These are phyloP conservation scores for Triglochin maritima DNA, from an alignment of 106 monocot genomes.

Conservation along the genomic window DNA sequence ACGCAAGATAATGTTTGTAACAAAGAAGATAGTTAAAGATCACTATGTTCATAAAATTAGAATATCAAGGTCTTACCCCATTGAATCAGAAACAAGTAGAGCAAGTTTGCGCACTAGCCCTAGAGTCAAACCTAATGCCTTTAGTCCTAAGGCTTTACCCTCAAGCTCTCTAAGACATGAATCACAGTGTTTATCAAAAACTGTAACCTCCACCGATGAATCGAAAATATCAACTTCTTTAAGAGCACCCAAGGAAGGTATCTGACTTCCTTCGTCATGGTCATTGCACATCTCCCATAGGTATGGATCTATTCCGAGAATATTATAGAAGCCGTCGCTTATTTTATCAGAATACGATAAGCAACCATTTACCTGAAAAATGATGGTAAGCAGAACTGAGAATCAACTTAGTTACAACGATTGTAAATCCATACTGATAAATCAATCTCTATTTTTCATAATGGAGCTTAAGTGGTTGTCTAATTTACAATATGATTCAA, in stretches of 20 bases:
- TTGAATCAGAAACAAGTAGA: constrained; percentile 40
- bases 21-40: background rate
- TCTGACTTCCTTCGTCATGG: constrained; percentile 37
- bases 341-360: constrained; percentile 59
- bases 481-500: background rate
- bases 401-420: too few relatives aligned
- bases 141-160: constrained; percentile 32
- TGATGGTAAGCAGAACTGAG: too few relatives aligned
- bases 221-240: constrained; percentile 35
- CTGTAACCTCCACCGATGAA: constrained; percentile 59
- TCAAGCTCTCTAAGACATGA: constrained; percentile 38
- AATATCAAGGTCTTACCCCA: constrained; percentile 40
- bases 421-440: too few relatives aligned
- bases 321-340: constrained; percentile 53
- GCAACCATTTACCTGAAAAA: constrained; percentile 71
- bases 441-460: background rate
- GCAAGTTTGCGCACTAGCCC: constrained; percentile 42
- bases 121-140: constrained; percentile 28
- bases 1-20: constrained; percentile 2
- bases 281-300: constrained; percentile 75
- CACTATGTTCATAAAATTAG: background rate
- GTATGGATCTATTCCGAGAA: constrained; percentile 61
- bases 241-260: constrained; percentile 41
- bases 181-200: constrained; percentile 42
- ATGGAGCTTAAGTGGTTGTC: background rate